phyloP scores from a whole-genome alignment of 2,329 filamentous ascomycete species.

The Botrytis sinoallii region DNA sequence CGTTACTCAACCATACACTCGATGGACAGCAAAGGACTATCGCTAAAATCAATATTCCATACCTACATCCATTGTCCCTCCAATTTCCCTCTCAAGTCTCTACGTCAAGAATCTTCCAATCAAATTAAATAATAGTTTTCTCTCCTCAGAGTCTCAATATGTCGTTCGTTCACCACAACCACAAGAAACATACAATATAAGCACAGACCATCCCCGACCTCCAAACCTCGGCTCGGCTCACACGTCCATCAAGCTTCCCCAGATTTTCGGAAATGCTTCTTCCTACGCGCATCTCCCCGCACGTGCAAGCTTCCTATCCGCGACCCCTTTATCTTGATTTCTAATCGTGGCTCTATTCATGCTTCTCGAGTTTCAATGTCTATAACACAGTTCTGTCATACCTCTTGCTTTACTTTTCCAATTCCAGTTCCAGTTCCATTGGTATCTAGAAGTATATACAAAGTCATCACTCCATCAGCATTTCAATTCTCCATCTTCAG shows the following conservation, averaged over 20 bases:
- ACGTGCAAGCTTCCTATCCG: background rate
- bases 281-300: background rate
- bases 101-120: background rate
- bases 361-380: background rate
- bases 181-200: background rate
- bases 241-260: background rate
- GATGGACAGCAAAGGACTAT: background rate
- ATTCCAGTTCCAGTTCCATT: background rate
- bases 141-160: background rate
- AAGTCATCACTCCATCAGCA: background rate
- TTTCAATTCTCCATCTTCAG: background rate
- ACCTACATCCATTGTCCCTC: background rate
- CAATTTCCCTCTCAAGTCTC: background rate
- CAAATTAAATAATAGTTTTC: background rate
- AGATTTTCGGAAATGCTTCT: conserved; percentile 8
- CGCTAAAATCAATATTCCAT: background rate
- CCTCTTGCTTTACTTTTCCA: background rate
- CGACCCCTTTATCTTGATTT: background rate
- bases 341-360: background rate
- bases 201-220: background rate
- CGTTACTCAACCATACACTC: background rate
- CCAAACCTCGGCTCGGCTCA: background rate
- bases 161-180: background rate
- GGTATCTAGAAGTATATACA: background rate
- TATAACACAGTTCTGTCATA: background rate